Evolutionary conservation across 345 rosid genomes (phyloP), one percentile per base, ranked within the genome.

Genomic region (Melaleuca alternifolia): DNA sequence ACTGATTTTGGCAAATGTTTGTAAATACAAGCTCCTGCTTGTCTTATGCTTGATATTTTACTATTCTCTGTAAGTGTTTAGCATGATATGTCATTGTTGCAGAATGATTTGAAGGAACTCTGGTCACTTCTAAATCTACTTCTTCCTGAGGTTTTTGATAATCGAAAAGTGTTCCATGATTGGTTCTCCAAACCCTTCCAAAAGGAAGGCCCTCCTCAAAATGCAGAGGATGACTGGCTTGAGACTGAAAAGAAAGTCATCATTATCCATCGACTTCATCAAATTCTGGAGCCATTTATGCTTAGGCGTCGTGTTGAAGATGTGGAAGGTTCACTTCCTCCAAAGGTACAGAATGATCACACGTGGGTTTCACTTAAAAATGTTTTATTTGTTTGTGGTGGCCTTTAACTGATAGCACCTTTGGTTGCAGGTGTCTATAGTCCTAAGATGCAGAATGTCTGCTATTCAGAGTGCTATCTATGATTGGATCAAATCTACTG

Each of bases 171-270:
- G 89, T 98, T 98, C 92, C 99, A 98, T 92, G 99, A 98, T 92
- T 98, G 99, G 99, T 98, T 98, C 88, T 94, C 99, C 21, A 97
- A 98, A 91, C 99, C 99, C 65, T 98, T 98, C 90, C 98, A 95
- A 92, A 98, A 88, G 92, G 99, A 98, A 91, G 95, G 88, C 65
- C 93, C 98, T 84, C 54, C 91, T 6, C 98, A 93, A 91, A 94
- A 93, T 92, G 96, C 93, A 28, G 99, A 98, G 90, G 99, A 98
- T 90, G 99, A 98, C 90, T 98, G 99, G 99, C 98, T 98, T 88
- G 99, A 98, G 94, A 98, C 99, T 81, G 99, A 98, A 88, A 98
- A 98, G 93, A 98, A 98, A 91, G 99, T 98, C 50, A 98, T 98
- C 88, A 93, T 98, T 87, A 98, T 98, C 90, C 99, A 98, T 87